Percentiles rank a stretch among this genome's conserved stretches.
These are phyloP conservation scores for Saccharomyces eubayanus DNA, from an alignment of 805 yeast species.

Conservation along the genomic window DNA sequence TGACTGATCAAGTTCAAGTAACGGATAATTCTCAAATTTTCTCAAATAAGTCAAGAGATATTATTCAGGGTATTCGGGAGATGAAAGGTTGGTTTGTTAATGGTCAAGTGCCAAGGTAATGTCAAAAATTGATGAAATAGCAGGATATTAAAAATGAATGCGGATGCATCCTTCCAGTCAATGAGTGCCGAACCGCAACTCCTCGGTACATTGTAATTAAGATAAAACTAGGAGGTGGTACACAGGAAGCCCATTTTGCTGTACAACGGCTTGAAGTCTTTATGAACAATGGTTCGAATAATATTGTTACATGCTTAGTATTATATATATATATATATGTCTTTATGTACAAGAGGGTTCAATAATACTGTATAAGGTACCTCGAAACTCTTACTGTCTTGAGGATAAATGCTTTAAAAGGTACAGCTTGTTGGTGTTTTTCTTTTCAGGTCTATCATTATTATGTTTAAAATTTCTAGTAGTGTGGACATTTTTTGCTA, in stretches of 20 bases:
- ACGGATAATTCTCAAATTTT: conserved; percentile 5
- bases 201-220: neutral
- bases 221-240: neutral
- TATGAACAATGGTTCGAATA: neutral
- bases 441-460: neutral
- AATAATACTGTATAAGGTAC: conserved; percentile 5
- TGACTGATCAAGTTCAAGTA: conserved; percentile 16
- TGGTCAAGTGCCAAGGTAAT: conserved; percentile 27
- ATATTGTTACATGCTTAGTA: conserved; percentile 1
- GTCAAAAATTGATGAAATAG: neutral
- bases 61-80: conserved; percentile 29
- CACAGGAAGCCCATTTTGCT: no score
- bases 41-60: conserved; percentile 7
- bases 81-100: conserved; percentile 36
- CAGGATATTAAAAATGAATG: neutral
- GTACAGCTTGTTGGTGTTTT: conserved; percentile 5
- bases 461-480: neutral
- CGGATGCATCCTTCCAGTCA: neutral
- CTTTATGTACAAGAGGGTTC: neutral
- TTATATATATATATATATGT: conserved; percentile 4
- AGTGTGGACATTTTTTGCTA: neutral
- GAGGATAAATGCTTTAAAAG: neutral
- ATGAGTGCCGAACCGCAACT: neutral
- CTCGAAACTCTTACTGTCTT: conserved; percentile 2
- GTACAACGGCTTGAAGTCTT: neutral